These are phyloP conservation scores for Yamadazyma aaseri DNA, from an alignment of 1,139 yeast species.

Conservation along the genomic window DNA sequence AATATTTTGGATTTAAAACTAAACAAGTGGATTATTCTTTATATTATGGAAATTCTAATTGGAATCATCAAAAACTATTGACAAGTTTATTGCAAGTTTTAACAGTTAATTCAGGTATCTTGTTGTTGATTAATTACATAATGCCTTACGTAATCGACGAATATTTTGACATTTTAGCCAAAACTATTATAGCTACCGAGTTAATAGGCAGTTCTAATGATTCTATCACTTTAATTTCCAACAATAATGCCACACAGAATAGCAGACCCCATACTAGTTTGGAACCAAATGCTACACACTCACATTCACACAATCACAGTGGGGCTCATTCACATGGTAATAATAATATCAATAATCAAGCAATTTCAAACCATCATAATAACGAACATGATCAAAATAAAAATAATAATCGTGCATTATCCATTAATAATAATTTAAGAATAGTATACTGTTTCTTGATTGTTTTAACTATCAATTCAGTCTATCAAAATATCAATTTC, in stretches of 20 bases:
- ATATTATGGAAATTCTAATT: conserved; percentile 10
- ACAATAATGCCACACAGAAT: neutral
- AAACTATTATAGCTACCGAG: conserved; percentile 51
- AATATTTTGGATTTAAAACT: conserved; percentile 22
- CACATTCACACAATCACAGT: conserved; percentile 4
- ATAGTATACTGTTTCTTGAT: conserved; percentile 11
- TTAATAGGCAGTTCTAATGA: conserved; percentile 38
- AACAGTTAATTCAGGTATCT: conserved; percentile 30
- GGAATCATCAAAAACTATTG: conserved; percentile 19
- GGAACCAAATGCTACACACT: neutral
- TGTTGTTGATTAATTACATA: conserved; percentile 27
- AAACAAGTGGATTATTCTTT: conserved; percentile 13
- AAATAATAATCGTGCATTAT: conserved; percentile 1
- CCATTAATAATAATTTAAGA: conserved; percentile 11
- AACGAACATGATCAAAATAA: neutral
- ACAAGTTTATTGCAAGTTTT: conserved; percentile 23
- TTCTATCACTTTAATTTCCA: conserved; percentile 9
- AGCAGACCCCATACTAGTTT: neutral
- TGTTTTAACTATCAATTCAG: conserved; percentile 8
- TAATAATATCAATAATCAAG: neutral
- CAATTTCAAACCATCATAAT: neutral
- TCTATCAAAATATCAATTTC: conserved; percentile 8
- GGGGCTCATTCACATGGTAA: neutral
- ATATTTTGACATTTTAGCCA: conserved; percentile 45
- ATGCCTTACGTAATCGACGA: conserved; percentile 35